Base-by-base conservation (phyloP, 371 early-diverging fungal species). In the Saksenaea oblongispora region DNA sequence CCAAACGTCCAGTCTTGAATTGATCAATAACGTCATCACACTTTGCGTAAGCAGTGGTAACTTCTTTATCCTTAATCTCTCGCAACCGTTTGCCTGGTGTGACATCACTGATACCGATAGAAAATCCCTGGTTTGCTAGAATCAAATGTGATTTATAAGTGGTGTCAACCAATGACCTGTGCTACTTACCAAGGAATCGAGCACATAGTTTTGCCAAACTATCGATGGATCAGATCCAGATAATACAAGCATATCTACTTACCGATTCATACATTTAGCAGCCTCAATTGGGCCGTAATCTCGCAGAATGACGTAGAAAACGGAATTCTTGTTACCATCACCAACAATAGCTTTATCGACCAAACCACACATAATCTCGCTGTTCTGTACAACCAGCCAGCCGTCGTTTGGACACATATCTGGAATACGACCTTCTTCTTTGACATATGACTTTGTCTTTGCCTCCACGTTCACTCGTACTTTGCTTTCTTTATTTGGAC, bases 21-120 rank as follows among this genome's bases (percentile, higher is more conserved):
- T 89, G 72, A 39, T 65, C 74, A 72, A 99, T 98, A 9, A 91
- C 76, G 11, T 90, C 89, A 64, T 96, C 94, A 72, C 96, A 96
- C 72, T 91, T 84, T 3, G 66, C 76, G 69, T 99, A 97, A 2
- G 95, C 98, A 11, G 84, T 81, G 13, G 81, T 70, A 36, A 98
- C 92, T 42, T 92, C 79, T 2, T 80, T 75, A 58, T 95, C 90
- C 80, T 97, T 98, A 71, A 89, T 88, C 28, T 83, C 73, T 9
- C 85, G 73, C 56, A 99, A 80, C 36, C 76, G 80, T 11, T 82
- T 83, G 15, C 94, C 94, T 1, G 99, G 97, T 28, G 89, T 92
- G n/a, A 99, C 99, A 85, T 99, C 99, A 66, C 94, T 93, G 61
- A 99, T 94, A 64, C 99, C 99, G 63, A 99, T 98, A 4, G 97